Evolutionary conservation across 768 basidiomycete genomes (phyloP).

Genomic region (Podaxis mareebaensis): DNA sequence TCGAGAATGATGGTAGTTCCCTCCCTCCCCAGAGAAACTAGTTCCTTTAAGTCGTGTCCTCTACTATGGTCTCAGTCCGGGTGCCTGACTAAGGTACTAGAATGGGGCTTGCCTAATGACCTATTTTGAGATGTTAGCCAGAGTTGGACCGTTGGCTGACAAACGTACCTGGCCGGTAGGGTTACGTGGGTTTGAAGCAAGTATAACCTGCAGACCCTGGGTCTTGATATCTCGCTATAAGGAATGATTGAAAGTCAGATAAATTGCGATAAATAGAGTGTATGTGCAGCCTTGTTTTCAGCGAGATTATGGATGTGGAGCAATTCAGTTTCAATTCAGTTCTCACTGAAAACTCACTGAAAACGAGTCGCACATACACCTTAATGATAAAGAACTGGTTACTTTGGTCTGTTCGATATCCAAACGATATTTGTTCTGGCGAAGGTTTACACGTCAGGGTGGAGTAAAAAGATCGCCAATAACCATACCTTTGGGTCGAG

Average conservation of each 20-base stretch:
- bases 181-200: conserved; percentile 95
- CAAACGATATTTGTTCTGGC: conserved; percentile 66
- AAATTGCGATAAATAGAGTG: conserved; percentile 43
- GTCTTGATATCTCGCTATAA: conserved; percentile 72
- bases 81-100: background rate
- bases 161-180: conserved; percentile 84
- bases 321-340: no score
- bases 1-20: conserved; percentile 84
- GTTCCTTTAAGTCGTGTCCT: conserved; percentile 78
- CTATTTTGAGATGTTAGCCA: conserved; percentile 24
- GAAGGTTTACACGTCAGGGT: background rate
- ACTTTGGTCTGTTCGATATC: conserved; percentile 82
- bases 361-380: no score
- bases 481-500: conserved; percentile 40
- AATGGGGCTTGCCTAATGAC: conserved; percentile 47
- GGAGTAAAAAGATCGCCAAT: conserved; percentile 23
- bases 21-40: conserved; percentile 73
- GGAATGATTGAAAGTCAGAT: conserved; percentile 13
- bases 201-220: conserved; percentile 81
- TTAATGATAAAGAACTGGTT: conserved; percentile 25
- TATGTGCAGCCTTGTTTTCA: no score
- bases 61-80: conserved; percentile 31
- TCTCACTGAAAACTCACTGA: no score
- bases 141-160: background rate
- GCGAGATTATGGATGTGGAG: no score